Evolutionary conservation across 164 flowering plant genomes (phyloP).

Genomic region (Dillenia suffruticosa): DNA sequence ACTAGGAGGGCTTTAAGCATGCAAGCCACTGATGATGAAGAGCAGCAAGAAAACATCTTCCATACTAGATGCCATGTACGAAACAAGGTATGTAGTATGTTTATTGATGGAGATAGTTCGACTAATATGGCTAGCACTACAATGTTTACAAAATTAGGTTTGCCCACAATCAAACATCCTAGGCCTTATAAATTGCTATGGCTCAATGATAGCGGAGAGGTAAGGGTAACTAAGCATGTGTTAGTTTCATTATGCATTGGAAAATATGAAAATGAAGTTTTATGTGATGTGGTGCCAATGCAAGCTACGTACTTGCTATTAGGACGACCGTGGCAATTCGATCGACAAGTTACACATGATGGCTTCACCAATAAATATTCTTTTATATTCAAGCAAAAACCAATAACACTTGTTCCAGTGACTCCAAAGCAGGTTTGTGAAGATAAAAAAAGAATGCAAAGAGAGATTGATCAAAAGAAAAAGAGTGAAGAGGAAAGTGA

Average conservation of each 20-base stretch:
- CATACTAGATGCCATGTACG: too few relatives aligned
- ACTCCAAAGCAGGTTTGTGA: background rate
- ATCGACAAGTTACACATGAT: background rate
- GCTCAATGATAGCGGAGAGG: constrained; percentile 3
- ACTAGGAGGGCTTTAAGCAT: too few relatives aligned
- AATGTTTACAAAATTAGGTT: too few relatives aligned
- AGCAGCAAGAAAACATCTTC: too few relatives aligned
- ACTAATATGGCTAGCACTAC: too few relatives aligned
- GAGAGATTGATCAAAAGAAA: background rate
- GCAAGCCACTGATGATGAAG: too few relatives aligned
- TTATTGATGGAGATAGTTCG: too few relatives aligned
- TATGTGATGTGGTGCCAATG: background rate
- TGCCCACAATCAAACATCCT: too few relatives aligned
- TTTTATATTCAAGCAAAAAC: background rate
- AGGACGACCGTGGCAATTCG: background rate
- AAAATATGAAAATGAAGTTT: background rate
- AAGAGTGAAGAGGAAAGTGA: background rate
- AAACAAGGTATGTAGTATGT: too few relatives aligned
- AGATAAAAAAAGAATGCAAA: background rate
- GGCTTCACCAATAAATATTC: background rate
- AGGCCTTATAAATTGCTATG: background rate
- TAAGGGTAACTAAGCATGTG: background rate
- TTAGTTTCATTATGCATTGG: background rate
- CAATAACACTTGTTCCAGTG: background rate
- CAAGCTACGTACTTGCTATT: background rate